Evolutionary conservation across 805 yeast species (phyloP).

Genomic region (Kodamaea leandrae): DNA sequence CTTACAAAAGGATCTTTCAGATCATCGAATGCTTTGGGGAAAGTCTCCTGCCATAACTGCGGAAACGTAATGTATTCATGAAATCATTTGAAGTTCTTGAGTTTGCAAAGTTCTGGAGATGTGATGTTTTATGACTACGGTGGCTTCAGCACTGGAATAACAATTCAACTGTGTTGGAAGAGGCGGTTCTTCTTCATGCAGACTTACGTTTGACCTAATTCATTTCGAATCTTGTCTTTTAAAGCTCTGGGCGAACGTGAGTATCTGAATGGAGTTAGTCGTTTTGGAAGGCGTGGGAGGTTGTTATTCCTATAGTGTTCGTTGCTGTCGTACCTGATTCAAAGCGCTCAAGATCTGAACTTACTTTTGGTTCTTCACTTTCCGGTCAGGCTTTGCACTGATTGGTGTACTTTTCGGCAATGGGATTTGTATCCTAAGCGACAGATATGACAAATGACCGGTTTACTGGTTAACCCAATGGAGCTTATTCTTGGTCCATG

Average conservation of each 20-base stretch:
- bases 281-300: not conserved
- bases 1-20: slow-evolving; percentile 48
- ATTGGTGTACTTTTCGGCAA: slow-evolving; percentile 52
- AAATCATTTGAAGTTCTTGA: slow-evolving; percentile 20
- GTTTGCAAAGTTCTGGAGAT: not conserved
- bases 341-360: not conserved
- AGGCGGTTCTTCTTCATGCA: not conserved
- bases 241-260: slow-evolving; percentile 18
- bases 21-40: slow-evolving; percentile 65
- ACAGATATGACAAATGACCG: slow-evolving; percentile 71
- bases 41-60: slow-evolving; percentile 80
- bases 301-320: slow-evolving; percentile 5
- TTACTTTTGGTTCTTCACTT: slow-evolving; percentile 4
- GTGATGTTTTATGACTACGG: too few relatives aligned
- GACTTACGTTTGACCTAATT: slow-evolving; percentile 13
- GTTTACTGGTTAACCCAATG: slow-evolving; percentile 61
- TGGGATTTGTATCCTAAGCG: slow-evolving; percentile 59
- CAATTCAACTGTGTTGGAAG: not conserved
- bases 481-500: slow-evolving; percentile 80
- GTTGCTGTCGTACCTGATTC: not conserved
- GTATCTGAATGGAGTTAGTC: not conserved
- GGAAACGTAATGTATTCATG: slow-evolving; percentile 54
- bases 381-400: slow-evolving; percentile 19
- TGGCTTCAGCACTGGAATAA: not conserved
- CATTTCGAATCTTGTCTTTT: slow-evolving; percentile 20